A percentile compares a stretch with the other conserved stretches of the same genome.
These are phyloP conservation scores for Fusarium miscanthi DNA, from an alignment of 2,329 filamentous ascomycete genomes.

Conservation along the genomic window DNA sequence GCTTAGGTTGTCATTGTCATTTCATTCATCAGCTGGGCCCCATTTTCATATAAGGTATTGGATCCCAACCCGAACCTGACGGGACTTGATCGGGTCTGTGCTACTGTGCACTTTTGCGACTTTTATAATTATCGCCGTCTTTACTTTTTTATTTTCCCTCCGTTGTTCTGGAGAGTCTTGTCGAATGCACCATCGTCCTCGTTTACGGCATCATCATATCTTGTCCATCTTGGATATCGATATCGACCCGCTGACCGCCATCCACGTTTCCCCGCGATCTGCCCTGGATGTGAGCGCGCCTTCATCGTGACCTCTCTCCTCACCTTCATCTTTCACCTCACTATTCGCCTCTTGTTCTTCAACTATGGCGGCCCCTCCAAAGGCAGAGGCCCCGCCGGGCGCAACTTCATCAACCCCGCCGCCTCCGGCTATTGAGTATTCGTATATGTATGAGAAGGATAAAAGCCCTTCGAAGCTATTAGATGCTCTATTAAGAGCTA, in stretches of 20 bases:
- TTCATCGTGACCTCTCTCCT: slow-evolving; percentile 9
- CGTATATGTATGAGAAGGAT: slow-evolving; percentile 74
- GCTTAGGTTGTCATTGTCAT: slow-evolving; percentile 24
- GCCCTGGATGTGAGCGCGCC: slow-evolving; percentile 36
- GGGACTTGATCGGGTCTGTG: slow-evolving; percentile 8
- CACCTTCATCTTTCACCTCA: neutral
- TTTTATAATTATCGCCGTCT: slow-evolving; percentile 1
- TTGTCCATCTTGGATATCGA: slow-evolving; percentile 21
- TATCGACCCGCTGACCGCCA: slow-evolving; percentile 36
- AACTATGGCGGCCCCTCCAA: slow-evolving; percentile 44
- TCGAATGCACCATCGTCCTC: slow-evolving; percentile 34
- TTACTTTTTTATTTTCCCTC: neutral
- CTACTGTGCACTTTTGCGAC: slow-evolving; percentile 7
- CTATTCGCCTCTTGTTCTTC: neutral
- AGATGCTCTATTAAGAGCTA: slow-evolving; percentile 74
- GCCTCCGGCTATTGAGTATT: slow-evolving; percentile 60
- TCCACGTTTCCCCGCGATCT: slow-evolving; percentile 33
- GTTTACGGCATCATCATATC: slow-evolving; percentile 15
- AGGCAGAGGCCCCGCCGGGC: slow-evolving; percentile 39
- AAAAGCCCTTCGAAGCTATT: slow-evolving; percentile 76
- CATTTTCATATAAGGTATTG: slow-evolving; percentile 26
- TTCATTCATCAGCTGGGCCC: slow-evolving; percentile 35
- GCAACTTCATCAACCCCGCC: slow-evolving; percentile 38
- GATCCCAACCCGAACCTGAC: slow-evolving; percentile 28
- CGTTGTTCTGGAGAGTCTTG: neutral